These are phyloP conservation scores for Pterocarpus macrocarpus DNA, from an alignment of 306 rosid genomes.

Conservation along the genomic window DNA sequence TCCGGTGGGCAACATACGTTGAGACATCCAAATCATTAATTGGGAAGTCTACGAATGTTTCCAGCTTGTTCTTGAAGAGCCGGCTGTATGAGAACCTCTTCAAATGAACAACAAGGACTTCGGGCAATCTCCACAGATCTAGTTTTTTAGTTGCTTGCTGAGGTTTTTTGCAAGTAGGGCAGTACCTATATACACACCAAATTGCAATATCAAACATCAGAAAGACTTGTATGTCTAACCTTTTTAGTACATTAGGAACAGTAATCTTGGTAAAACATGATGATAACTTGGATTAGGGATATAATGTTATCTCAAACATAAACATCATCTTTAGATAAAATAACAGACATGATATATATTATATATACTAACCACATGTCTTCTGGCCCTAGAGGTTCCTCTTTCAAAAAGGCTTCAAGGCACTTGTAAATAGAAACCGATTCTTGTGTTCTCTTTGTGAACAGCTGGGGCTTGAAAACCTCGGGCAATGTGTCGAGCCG, in stretches of 20 bases:
- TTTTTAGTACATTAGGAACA: slow-evolving; percentile 19
- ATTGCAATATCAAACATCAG: slow-evolving; percentile 36
- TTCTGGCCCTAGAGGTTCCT: slow-evolving; percentile 89
- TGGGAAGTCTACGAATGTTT: slow-evolving; percentile 84
- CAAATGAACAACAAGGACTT: slow-evolving; percentile 84
- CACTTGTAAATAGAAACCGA: slow-evolving; percentile 76
- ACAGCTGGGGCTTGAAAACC: slow-evolving; percentile 57
- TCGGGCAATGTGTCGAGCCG: slow-evolving; percentile 65
- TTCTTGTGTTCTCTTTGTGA: slow-evolving; percentile 61
- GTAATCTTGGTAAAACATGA: slow-evolving; percentile 19
- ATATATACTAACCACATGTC: slow-evolving; percentile 85
- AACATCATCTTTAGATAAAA: slow-evolving; percentile 33
- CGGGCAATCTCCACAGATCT: slow-evolving; percentile 96
- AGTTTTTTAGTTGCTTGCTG: slow-evolving; percentile 87
- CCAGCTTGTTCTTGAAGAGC: slow-evolving; percentile 72
- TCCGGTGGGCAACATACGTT: slow-evolving; percentile 51
- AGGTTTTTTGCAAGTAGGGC: slow-evolving; percentile 79
- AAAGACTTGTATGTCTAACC: slow-evolving; percentile 24
- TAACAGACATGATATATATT: slow-evolving; percentile 4
- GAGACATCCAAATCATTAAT: slow-evolving; percentile 74
- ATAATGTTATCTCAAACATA: slow-evolving; percentile 16
- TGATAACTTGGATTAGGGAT: slow-evolving; percentile 28
- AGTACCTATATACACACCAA: slow-evolving; percentile 64
- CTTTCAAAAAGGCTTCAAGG: slow-evolving; percentile 87
- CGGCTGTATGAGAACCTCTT: slow-evolving; percentile 78